phyloP scores from a whole-genome alignment of 345 rosid genomes.

The Eucalyptus polyanthemos region DNA sequence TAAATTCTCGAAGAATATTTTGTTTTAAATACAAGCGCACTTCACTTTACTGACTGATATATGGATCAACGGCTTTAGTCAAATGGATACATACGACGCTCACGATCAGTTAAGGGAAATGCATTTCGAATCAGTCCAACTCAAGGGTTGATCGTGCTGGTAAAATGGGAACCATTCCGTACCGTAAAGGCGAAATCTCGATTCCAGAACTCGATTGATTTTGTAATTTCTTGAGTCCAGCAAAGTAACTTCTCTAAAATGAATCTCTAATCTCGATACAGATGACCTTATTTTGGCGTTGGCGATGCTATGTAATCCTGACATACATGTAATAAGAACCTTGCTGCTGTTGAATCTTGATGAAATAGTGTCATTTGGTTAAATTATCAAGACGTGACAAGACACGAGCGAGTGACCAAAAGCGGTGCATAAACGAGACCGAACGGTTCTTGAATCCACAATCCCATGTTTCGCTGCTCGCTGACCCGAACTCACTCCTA shows the following conservation, averaged over 20 bases:
- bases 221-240: background rate
- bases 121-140: background rate
- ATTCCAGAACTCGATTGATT: background rate
- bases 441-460: background rate
- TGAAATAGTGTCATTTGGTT: background rate
- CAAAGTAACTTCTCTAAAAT: background rate
- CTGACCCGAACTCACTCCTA: background rate
- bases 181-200: background rate
- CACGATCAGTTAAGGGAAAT: background rate
- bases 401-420: background rate
- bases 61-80: background rate
- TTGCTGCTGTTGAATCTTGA: background rate
- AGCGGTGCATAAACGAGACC: background rate
- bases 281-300: background rate
- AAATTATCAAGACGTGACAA: background rate
- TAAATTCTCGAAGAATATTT: background rate
- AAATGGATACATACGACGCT: background rate
- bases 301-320: background rate
- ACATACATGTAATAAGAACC: background rate
- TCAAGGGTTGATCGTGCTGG: background rate
- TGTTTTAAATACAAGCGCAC: background rate
- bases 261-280: background rate
- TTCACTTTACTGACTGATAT: background rate
- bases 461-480: slow-evolving; percentile 19
- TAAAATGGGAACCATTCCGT: background rate